Conservation (phyloP, 2,329 filamentous ascomycete genomes). For the Pseudocercospora crystallina region DNA sequence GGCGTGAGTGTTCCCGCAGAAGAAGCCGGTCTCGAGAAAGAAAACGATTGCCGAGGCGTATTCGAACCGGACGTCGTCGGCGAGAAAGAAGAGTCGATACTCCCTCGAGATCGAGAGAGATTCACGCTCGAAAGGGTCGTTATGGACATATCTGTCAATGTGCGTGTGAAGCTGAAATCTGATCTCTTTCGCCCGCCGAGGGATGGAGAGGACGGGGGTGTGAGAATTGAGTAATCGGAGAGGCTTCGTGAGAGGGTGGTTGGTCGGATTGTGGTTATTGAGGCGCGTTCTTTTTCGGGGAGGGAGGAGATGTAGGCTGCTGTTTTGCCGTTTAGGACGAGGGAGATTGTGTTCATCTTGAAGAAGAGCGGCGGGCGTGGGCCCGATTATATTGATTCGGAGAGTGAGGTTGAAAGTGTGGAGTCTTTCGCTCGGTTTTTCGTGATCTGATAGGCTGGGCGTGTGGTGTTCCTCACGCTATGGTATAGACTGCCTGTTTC, state of each 20-base stretch:
- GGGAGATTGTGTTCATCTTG: slow-evolving; percentile 31
- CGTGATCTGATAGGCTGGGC: background rate
- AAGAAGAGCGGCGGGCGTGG: background rate
- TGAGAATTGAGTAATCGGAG: background rate
- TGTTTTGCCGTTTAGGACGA: slow-evolving; percentile 31
- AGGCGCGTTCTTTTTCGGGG: slow-evolving; percentile 17
- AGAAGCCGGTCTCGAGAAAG: background rate
- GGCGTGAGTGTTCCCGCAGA: background rate
- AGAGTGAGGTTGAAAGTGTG: background rate
- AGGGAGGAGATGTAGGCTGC: slow-evolving; percentile 21
- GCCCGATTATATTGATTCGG: no score
- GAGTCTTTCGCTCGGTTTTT: background rate
- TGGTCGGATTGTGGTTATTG: slow-evolving; percentile 8
- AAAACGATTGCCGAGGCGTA: no score
- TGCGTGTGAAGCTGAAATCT: background rate
- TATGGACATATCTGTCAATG: slow-evolving; percentile 1
- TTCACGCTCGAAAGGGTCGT: background rate
- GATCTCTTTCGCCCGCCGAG: background rate
- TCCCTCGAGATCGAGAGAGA: no score
- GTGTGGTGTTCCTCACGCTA: background rate
- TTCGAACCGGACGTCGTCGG: no score
- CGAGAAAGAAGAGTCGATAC: no score
- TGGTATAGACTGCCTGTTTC: background rate
- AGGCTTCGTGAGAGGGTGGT: slow-evolving; percentile 1
- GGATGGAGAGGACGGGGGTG: background rate